Conservation (phyloP, 2,329 filamentous ascomycete species). For the Lachnellula occidentalis region DNA sequence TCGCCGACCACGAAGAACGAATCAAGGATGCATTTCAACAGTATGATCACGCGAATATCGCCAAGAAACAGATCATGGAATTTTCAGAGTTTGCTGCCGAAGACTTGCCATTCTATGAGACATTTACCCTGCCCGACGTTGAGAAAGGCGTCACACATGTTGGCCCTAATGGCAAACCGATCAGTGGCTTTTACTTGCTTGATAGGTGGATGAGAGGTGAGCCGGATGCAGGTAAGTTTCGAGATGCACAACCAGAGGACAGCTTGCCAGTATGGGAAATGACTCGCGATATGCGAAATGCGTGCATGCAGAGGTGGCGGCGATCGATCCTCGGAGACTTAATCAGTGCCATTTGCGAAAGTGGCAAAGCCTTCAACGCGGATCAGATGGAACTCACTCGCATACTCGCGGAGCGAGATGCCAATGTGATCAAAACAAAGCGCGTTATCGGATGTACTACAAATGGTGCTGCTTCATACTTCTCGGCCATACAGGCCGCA, state of each 20-base stretch:
- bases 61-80: slow-evolving; percentile 32
- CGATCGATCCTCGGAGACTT: slow-evolving; percentile 45
- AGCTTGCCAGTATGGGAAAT: slow-evolving; percentile 48
- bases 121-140: slow-evolving; percentile 46
- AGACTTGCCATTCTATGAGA: slow-evolving; percentile 47
- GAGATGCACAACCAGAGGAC: slow-evolving; percentile 23
- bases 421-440: slow-evolving; percentile 44
- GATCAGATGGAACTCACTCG: slow-evolving; percentile 37
- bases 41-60: slow-evolving; percentile 13
- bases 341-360: slow-evolving; percentile 35
- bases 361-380: slow-evolving; percentile 38
- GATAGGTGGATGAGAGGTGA: slow-evolving; percentile 45
- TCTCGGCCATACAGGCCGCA: slow-evolving; percentile 46
- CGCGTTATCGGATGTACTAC: slow-evolving; percentile 67
- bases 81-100: slow-evolving; percentile 48
- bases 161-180: slow-evolving; percentile 39
- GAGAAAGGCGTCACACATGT: slow-evolving; percentile 41
- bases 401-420: slow-evolving; percentile 40
- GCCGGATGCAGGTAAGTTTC: slow-evolving; percentile 41
- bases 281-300: slow-evolving; percentile 31
- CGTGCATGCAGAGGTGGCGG: slow-evolving; percentile 39
- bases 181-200: slow-evolving; percentile 46
- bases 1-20: slow-evolving; percentile 26
- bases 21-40: slow-evolving; percentile 20
- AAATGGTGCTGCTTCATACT: slow-evolving; percentile 60